Evolutionary conservation across 768 basidiomycete species (phyloP).

Genomic region (Rhizopogon roseolus): DNA sequence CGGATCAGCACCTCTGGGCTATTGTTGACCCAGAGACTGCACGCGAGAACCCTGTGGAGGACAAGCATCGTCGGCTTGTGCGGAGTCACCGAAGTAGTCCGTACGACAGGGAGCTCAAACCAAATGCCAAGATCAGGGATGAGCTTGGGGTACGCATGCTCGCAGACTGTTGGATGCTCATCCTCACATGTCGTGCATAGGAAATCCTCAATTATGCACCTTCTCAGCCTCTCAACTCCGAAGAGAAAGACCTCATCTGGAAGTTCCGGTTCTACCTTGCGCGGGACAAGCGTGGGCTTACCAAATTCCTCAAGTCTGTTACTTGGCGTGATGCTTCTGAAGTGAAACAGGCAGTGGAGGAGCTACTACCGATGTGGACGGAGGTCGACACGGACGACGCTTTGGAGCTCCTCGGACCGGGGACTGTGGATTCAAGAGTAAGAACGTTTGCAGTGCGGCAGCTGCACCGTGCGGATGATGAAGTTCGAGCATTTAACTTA

Average conservation of each 20-base stretch:
- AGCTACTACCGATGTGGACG: slow-evolving; percentile 92
- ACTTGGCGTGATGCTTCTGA: slow-evolving; percentile 96
- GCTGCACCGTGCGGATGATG: slow-evolving; percentile 88
- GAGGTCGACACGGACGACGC: slow-evolving; percentile 97
- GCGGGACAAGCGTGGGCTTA: slow-evolving; percentile 87
- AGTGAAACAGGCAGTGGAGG: slow-evolving; percentile 97
- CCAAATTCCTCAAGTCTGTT: slow-evolving; percentile 96
- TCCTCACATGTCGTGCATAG: slow-evolving; percentile 32
- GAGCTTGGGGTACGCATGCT: slow-evolving; percentile 69
- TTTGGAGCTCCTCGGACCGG: slow-evolving; percentile 88
- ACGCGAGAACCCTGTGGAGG: slow-evolving; percentile 94
- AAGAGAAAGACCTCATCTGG: slow-evolving; percentile 97
- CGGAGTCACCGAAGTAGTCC: slow-evolving; percentile 94
- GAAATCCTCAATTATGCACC: slow-evolving; percentile 90
- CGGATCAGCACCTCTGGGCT: slow-evolving; percentile 78
- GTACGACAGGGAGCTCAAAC: slow-evolving; percentile 92
- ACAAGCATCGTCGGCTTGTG: slow-evolving; percentile 91
- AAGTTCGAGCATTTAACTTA: slow-evolving; percentile 45
- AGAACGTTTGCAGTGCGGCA: slow-evolving; percentile 92
- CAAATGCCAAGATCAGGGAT: slow-evolving; percentile 93
- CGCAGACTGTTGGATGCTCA: neutral
- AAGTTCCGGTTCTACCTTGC: slow-evolving; percentile 98
- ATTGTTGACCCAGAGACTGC: slow-evolving; percentile 87
- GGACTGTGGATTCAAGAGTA: slow-evolving; percentile 86
- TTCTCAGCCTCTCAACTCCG: slow-evolving; percentile 76